Evolutionary conservation across 1,284 basidiomycete genomes (phyloP).

Genomic region (Ustilago crameri): DNA sequence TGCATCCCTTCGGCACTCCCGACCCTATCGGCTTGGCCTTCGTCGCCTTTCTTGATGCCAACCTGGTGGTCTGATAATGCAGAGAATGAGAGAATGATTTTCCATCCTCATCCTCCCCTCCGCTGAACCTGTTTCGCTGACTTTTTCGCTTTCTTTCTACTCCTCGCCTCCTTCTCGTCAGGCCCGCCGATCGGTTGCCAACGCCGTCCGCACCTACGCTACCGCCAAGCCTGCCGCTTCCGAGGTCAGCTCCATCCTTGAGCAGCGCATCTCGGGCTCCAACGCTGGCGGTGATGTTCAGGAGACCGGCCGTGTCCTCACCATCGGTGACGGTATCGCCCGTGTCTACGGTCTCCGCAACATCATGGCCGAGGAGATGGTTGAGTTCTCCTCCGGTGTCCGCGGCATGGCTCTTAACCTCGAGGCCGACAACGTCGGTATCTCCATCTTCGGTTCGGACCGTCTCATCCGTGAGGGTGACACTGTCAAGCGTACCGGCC

Average conservation of each 20-base stretch:
- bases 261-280: conserved; percentile 95
- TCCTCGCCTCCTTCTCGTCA: conserved; percentile 29
- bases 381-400: conserved; percentile 99
- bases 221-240: conserved; percentile 98
- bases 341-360: conserved; percentile 88
- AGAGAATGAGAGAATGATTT: neutral
- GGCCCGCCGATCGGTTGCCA: conserved; percentile 73
- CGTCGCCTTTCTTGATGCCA: neutral
- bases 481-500: conserved; percentile 99
- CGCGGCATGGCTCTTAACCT: conserved; percentile 94
- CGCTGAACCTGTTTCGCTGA: conserved; percentile 2
- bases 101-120: neutral
- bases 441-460: conserved; percentile 99
- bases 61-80: neutral
- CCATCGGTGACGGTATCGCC: conserved; percentile 99
- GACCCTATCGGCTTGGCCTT: too few relatives aligned
- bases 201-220: conserved; percentile 77
- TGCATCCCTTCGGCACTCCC: too few relatives aligned
- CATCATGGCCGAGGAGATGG: conserved; percentile 98
- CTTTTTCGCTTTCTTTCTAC: conserved; percentile 1
- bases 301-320: conserved; percentile 98
- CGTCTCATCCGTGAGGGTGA: conserved; percentile 99
- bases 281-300: conserved; percentile 91
- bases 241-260: conserved; percentile 98
- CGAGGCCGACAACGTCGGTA: conserved; percentile 99